Base-by-base conservation (phyloP, 75 land plant genomes). In the Sequoia sempervirens region DNA sequence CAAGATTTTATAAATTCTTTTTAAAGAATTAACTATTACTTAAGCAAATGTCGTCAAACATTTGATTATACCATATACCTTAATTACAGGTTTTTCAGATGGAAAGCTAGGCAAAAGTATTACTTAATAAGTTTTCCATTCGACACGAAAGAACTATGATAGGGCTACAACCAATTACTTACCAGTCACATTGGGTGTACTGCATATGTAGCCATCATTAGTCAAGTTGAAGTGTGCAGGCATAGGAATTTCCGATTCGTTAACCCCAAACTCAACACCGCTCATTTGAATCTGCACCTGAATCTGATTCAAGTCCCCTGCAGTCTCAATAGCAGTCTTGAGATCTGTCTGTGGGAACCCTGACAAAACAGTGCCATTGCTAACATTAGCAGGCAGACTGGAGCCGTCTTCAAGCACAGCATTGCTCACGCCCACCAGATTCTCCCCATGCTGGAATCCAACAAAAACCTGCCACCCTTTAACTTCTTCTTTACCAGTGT, bases 251-350 rank as follows among this genome's bases (percentile, higher is more conserved):
- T 64, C 84, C 23, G 58, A 53, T 32, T 80, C 81, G 75, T 83
- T 85, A 56, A 91, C 86, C 6, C 98, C 99, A 72, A 96, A 97
- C 82, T 90, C 94, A 13, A 96, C 94, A 13, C 99, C 99, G 1
- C 36, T 86, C 11, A 97, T 30, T 9, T 78, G 45, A 38, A 96
- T 40, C 46, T 61, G 38, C 11, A 61, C 93, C 81, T 81, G 80
- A 52, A 95, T 96, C 74, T 94, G 90, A 37, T 47, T 82, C 18
- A 84, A 28, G 83, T 97, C 98, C 3, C 91, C 92, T 1, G 99
- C 99, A 14, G 99, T 97, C 0, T 96, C 96, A 40, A 97, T 92
- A 17, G 98, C 83, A 6, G 90, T 96, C 83, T 86, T 81, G 75
- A 97, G 84, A 86, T 88, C 87, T 4, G 90, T 32, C 80, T 88